Conservation (phyloP, 169 alveolate genomes). For the Eimeria praecox region DNA sequence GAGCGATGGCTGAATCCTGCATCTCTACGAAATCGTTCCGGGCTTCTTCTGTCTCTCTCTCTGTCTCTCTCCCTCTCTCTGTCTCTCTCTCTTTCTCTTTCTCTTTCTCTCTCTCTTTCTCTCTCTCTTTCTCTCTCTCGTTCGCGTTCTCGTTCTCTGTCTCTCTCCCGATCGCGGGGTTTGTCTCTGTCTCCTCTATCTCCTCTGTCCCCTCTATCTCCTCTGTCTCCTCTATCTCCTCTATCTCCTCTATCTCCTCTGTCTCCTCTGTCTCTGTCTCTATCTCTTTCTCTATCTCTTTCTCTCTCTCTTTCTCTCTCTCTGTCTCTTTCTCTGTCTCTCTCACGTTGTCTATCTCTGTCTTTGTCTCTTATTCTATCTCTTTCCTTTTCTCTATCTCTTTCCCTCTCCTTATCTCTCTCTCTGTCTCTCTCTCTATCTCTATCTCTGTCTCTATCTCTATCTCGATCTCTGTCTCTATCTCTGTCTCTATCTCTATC, state of each 20-base stretch:
- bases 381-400: neutral
- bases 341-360: neutral
- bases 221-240: neutral
- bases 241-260: conserved; percentile 1
- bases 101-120: neutral
- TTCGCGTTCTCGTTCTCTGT: conserved; percentile 29
- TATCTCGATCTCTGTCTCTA: conserved; percentile 4
- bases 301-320: neutral
- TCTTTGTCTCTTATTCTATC: neutral
- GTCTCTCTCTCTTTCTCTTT: neutral
- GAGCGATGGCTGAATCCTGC: too few relatives aligned
- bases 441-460: neutral
- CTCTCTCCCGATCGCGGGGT: conserved; percentile 37
- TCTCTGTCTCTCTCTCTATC: neutral
- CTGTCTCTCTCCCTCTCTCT: neutral
- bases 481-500: conserved; percentile 26
- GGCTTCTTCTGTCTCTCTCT: neutral
- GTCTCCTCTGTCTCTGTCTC: conserved; percentile 41
- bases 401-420: neutral
- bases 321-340: neutral
- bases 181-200: conserved; percentile 46
- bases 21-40: neutral
- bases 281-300: neutral
- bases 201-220: conserved; percentile 4
- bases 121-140: neutral